A percentile compares a stretch with the other conserved stretches of the same genome.
Evolutionary conservation across 2,329 filamentous ascomycete species (phyloP).

Genomic region (Fusarium graminum): DNA sequence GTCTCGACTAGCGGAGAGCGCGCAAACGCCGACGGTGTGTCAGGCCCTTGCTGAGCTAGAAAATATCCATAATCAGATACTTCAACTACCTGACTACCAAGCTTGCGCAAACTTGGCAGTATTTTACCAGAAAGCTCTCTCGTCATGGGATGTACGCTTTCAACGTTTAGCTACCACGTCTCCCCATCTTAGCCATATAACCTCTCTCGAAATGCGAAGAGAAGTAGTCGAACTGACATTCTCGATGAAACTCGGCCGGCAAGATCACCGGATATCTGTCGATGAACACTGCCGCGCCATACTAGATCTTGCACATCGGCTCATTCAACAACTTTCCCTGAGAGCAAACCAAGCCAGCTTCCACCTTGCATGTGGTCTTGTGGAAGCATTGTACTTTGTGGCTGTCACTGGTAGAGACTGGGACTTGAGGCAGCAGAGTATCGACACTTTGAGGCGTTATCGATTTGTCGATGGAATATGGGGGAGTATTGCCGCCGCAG

Average conservation of each 20-base stretch:
- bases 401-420: background rate
- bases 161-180: accelerated
- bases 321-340: background rate
- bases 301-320: accelerated
- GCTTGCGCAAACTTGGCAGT: accelerated
- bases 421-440: background rate
- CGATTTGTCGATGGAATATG: conserved; percentile 3
- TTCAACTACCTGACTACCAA: accelerated
- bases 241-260: accelerated
- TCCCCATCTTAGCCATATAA: background rate
- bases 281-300: background rate
- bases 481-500: background rate
- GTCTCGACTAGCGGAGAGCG: accelerated
- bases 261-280: accelerated
- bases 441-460: background rate
- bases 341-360: accelerated
- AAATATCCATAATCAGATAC: background rate
- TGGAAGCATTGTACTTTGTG: conserved; percentile 2
- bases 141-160: background rate
- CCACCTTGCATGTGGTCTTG: background rate
- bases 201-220: background rate
- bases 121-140: accelerated
- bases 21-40: accelerated
- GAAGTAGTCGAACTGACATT: background rate
- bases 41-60: background rate